A percentile compares a stretch with the other conserved stretches of the same genome.
Conservation (phyloP, 345 rosid genomes). For the Microcos paniculata region DNA sequence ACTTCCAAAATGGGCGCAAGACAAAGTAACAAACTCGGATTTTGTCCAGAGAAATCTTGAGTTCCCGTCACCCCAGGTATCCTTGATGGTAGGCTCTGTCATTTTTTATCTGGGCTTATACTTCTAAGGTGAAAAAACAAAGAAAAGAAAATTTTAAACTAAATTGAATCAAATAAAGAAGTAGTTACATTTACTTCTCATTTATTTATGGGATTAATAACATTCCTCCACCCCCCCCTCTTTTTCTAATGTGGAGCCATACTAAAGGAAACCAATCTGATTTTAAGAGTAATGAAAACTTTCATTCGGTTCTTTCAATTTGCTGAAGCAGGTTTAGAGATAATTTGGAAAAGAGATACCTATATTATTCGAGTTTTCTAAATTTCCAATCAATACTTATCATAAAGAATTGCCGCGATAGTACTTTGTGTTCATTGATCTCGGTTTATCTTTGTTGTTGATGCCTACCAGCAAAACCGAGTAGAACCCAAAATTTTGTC, state of each 20-base stretch:
- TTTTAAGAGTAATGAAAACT: not conserved
- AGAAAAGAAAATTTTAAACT: not conserved
- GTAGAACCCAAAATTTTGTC: constrained; percentile 24
- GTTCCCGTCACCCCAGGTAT: constrained; percentile 53
- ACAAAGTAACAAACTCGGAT: constrained; percentile 43
- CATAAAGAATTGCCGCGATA: not conserved
- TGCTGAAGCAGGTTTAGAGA: not conserved
- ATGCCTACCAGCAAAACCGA: constrained; percentile 27
- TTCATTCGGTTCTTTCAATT: not conserved
- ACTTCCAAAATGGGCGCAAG: constrained; percentile 89
- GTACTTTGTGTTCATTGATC: constrained; percentile 1
- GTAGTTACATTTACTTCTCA: not conserved
- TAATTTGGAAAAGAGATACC: not conserved
- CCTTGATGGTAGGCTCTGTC: constrained; percentile 15
- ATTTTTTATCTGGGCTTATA: constrained; percentile 16
- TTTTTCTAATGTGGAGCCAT: not conserved
- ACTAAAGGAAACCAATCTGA: not conserved
- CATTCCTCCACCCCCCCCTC: not conserved
- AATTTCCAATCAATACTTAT: not conserved
- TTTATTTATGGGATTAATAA: not conserved
- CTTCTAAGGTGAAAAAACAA: not conserved
- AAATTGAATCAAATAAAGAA: not conserved
- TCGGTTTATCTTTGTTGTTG: not conserved
- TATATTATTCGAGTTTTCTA: not conserved
- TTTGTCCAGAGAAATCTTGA: constrained; percentile 30